Base-by-base conservation (phyloP, 768 basidiomycete species). In the Termitomyces sp. region DNA sequence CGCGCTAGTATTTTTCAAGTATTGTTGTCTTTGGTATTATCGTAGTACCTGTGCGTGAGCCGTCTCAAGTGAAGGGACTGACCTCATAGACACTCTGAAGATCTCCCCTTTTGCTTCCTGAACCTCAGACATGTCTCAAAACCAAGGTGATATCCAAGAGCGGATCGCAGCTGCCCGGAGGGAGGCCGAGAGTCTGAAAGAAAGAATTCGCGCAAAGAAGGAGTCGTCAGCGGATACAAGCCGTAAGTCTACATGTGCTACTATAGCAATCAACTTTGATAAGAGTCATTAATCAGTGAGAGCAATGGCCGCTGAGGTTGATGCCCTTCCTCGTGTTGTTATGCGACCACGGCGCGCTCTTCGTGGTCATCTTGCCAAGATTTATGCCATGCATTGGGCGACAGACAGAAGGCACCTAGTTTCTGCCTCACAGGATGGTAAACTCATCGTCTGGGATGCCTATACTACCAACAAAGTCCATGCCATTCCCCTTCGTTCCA, bases 381-480 rank as follows among this genome's bases (percentile, higher is more conserved):
- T 99, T 67, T 99, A 99, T 71, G 96, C 96, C 46, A 97, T 99
- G 91, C 97, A 99, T 72, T 99, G 97, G 97, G 90, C 96, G 34
- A 86, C 90, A 51, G 96, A 99, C 77, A 84, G 93, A 66, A 82
- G 97, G 65, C 96, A 99, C 77, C 84, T 99, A 58, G 96, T 99
- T 35, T 98, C 97, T 15, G 96, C 96, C n/a, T 98, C 96, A 2
- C 96, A 99, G 70, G 96, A 99, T 68, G 96, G 96, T 51, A 99
- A 99, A 72, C 83, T 99, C 56, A 98, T 99, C 68, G 96, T 99
- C 52, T 99, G 96, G 96, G 96, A 99, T 72, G 96, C 96, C 49
- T 98, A 98, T 74, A 98, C 96, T n/a, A 97, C 95, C 56, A 99
- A 99, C 82, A 99, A 99, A 78, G 96, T 99, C 57, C 97, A 99